Conservation (phyloP, 768 basidiomycete genomes). For the Termitomyces sp. region DNA sequence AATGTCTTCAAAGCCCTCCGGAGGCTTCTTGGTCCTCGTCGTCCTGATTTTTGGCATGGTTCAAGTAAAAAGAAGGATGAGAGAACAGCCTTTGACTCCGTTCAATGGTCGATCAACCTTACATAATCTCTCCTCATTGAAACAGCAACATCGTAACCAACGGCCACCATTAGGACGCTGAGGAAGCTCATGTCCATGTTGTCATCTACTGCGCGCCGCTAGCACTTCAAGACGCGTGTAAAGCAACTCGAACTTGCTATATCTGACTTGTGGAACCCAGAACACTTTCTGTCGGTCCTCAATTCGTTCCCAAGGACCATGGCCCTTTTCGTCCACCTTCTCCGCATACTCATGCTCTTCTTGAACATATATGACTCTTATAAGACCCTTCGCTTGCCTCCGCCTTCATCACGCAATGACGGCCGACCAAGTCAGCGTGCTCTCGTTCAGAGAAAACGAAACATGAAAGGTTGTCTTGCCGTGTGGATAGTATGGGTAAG, state of each 20-base stretch:
- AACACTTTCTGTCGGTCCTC: not conserved
- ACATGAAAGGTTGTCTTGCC: conserved; percentile 80
- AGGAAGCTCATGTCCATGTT: conserved; percentile 12
- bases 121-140: conserved; percentile 13
- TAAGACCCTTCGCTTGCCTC: conserved; percentile 72
- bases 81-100: not conserved
- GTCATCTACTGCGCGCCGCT: conserved; percentile 1
- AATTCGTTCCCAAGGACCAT: conserved; percentile 31
- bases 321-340: conserved; percentile 62
- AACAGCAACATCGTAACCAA: conserved; percentile 8
- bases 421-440: conserved; percentile 65
- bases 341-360: conserved; percentile 68
- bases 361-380: conserved; percentile 81
- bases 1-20: conserved; percentile 95
- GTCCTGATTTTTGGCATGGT: conserved; percentile 94
- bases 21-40: conserved; percentile 87
- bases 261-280: not conserved
- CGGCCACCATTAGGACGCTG: conserved; percentile 4
- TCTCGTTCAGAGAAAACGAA: conserved; percentile 70
- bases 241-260: conserved; percentile 1
- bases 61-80: conserved; percentile 1
- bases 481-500: conserved; percentile 85
- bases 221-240: conserved; percentile 10
- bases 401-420: conserved; percentile 46
- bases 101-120: conserved; percentile 10